Conservation (phyloP, 1,139 yeast species). For the Yamadazyma membranifaciens region DNA sequence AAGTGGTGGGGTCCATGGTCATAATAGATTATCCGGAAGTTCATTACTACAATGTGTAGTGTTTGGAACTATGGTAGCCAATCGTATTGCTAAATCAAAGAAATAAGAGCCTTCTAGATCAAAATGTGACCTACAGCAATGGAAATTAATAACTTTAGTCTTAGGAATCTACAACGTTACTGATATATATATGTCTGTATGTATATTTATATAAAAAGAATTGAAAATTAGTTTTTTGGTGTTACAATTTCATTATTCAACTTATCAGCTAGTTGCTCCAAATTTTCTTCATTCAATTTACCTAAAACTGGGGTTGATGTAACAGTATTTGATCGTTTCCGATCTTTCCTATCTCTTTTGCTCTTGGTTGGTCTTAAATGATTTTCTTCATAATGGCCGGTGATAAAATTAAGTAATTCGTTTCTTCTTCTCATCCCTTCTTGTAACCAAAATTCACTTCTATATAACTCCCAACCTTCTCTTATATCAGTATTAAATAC, state of each 20-base stretch:
- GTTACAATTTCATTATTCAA: constrained; percentile 7
- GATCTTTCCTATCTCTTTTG: constrained; percentile 35
- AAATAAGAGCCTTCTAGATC: background rate
- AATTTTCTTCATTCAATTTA: constrained; percentile 28
- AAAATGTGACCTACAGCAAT: no score
- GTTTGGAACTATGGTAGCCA: constrained; percentile 27
- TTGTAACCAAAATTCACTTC: constrained; percentile 90
- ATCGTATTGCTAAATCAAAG: constrained; percentile 3
- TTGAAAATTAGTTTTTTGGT: background rate
- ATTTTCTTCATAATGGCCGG: constrained; percentile 15
- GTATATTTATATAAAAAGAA: background rate
- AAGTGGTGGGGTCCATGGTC: constrained; percentile 41
- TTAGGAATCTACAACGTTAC: no score
- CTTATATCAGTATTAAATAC: constrained; percentile 79
- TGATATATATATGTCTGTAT: background rate
- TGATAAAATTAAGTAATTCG: constrained; percentile 36
- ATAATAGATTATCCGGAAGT: constrained; percentile 37
- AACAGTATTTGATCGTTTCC: constrained; percentile 25
- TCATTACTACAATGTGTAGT: constrained; percentile 41
- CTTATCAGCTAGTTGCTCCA: constrained; percentile 19
- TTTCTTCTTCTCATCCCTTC: constrained; percentile 73
- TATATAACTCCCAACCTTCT: constrained; percentile 92
- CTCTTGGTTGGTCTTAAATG: constrained; percentile 33
- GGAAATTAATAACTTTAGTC: no score
- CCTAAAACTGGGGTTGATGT: constrained; percentile 14